Evolutionary conservation across 257 asterid species (phyloP), one percentile per base, ranked within the genome.

Genomic region (Primulina huaijiensis): DNA sequence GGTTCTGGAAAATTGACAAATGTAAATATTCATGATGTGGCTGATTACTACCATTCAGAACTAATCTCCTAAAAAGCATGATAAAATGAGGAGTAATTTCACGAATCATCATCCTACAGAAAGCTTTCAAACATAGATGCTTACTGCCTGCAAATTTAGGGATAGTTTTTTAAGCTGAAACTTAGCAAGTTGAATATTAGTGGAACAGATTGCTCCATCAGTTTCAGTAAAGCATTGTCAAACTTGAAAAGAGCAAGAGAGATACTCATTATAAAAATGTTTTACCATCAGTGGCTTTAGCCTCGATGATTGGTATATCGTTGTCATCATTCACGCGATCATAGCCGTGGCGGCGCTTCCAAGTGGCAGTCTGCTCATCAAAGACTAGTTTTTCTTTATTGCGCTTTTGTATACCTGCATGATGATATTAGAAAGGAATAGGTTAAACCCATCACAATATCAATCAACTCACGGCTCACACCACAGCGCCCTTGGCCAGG

Each of bases 291-390:
- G 84, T 82, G 79, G 69, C 80, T 88, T 94, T 92, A 77, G 99
- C 99, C 80, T 89, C 98, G 56, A 94, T 88, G 74, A 94, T 85
- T 21, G 99, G 98, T 72, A 91, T 58, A 82, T 94, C 93, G 0
- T 82, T 92, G 75, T 91, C 97, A 79, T 94, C 99, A 78, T 87
- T 88, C 50, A 94, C 87, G 8, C 97, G 93, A 75, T 86, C 98
- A 65, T 91, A 94, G 65, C 99, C 99, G 79, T 91, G 86, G 35
- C 87, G 88, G 58, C 99, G 84, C 79, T 94, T 94, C 98, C 98
- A 94, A 60, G 88, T 53, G 37, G 85, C 86, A 40, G 90, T 80
- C 74, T 89, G 86, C 55, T 92, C 98, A 75, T 94, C 99, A 78
- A 78, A 94, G 37, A 84, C 89, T 71, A 88, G 60, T 78, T 94